Evolutionary conservation across 768 basidiomycete species (phyloP).

Genomic region (Russula foetens): DNA sequence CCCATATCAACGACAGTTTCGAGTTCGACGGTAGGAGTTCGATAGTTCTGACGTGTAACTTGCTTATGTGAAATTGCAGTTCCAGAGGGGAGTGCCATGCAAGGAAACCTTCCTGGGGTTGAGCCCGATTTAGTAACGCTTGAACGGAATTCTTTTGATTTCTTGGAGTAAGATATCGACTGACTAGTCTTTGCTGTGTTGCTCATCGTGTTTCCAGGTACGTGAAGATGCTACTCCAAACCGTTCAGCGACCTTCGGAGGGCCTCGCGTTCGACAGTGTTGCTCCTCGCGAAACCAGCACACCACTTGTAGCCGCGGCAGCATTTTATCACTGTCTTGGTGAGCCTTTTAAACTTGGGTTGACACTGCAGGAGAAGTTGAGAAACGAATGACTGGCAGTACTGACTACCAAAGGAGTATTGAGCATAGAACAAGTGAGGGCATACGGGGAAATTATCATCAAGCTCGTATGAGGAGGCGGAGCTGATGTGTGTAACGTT

Average conservation of each 20-base stretch:
- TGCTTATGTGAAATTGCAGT: slow-evolving; percentile 20
- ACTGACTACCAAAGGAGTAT: slow-evolving; percentile 65
- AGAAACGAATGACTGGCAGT: slow-evolving; percentile 36
- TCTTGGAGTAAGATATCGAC: slow-evolving; percentile 52
- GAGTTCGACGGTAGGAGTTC: slow-evolving; percentile 50
- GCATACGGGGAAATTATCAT: slow-evolving; percentile 50
- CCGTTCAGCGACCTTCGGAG: slow-evolving; percentile 40
- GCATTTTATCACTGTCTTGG: slow-evolving; percentile 85
- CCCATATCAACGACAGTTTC: slow-evolving; percentile 51
- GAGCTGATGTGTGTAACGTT: no score
- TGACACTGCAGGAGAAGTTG: background rate
- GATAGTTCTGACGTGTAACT: slow-evolving; percentile 11
- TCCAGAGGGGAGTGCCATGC: slow-evolving; percentile 25
- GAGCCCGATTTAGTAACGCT: slow-evolving; percentile 50
- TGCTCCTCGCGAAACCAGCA: slow-evolving; percentile 57
- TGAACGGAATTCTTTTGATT: slow-evolving; percentile 73
- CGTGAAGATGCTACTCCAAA: slow-evolving; percentile 64
- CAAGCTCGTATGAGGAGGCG: slow-evolving; percentile 27
- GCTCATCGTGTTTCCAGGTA: slow-evolving; percentile 41
- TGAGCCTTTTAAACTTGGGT: slow-evolving; percentile 27
- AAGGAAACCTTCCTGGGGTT: slow-evolving; percentile 35
- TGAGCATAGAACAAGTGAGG: slow-evolving; percentile 50
- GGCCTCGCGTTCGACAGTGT: slow-evolving; percentile 56
- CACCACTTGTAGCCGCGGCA: slow-evolving; percentile 69
- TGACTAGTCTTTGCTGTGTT: background rate